phyloP scores from a whole-genome alignment of 2,329 filamentous ascomycete species.

The Chaetomiaceae sp. region DNA sequence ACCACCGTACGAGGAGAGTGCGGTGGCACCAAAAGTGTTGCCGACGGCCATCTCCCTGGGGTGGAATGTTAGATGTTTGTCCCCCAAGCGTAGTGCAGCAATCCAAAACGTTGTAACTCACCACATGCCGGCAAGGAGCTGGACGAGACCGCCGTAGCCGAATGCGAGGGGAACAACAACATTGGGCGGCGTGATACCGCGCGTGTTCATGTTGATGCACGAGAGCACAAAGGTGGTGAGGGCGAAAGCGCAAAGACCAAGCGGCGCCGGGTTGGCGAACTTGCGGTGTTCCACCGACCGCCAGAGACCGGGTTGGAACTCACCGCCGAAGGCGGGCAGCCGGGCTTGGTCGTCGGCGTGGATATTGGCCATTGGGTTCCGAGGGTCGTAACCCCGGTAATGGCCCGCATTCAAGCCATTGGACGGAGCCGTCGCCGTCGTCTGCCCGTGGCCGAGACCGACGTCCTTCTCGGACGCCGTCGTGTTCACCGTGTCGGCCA shows the following conservation, averaged over 20 bases:
- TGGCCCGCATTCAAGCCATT: slow-evolving; percentile 21
- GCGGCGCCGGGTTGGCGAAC: slow-evolving; percentile 74
- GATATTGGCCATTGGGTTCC: slow-evolving; percentile 38
- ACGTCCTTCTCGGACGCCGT: slow-evolving; percentile 19
- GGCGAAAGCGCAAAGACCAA: slow-evolving; percentile 74
- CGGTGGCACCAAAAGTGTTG: slow-evolving; percentile 81
- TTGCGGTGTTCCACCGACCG: slow-evolving; percentile 62
- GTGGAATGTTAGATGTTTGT: neutral
- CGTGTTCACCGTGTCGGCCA: slow-evolving; percentile 16
- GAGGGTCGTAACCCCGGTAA: slow-evolving; percentile 33
- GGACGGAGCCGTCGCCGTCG: slow-evolving; percentile 15
- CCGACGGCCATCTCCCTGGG: slow-evolving; percentile 78
- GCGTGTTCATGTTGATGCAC: slow-evolving; percentile 64
- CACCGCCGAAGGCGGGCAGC: slow-evolving; percentile 63
- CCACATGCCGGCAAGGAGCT: slow-evolving; percentile 84
- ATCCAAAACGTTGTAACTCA: slow-evolving; percentile 40
- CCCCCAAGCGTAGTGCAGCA: neutral
- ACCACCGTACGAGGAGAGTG: slow-evolving; percentile 74
- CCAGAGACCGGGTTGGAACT: slow-evolving; percentile 67
- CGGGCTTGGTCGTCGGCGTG: slow-evolving; percentile 33
- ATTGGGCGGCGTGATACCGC: slow-evolving; percentile 56
- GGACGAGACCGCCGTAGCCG: slow-evolving; percentile 73
- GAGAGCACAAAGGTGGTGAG: slow-evolving; percentile 79
- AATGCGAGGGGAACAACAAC: slow-evolving; percentile 66
- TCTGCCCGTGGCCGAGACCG: too few relatives aligned